Base-by-base conservation (phyloP, 2,329 filamentous ascomycete genomes). In the Monosporascus sp. region DNA sequence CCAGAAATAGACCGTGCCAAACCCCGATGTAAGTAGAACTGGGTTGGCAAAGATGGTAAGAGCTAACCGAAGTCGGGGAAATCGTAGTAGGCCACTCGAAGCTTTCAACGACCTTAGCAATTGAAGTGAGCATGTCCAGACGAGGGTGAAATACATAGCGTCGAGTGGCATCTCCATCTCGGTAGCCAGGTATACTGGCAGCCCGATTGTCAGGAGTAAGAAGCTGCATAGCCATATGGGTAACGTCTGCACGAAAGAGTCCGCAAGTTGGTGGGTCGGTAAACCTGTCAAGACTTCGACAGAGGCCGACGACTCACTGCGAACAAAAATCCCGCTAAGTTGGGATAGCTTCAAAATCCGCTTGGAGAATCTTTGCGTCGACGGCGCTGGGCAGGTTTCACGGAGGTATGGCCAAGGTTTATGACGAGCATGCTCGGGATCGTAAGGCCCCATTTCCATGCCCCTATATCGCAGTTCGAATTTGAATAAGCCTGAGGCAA, bases 1-100 rank as follows among this genome's bases (percentile, higher is more conserved):
- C 64, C 65, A 67, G 41, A 68, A 59, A 50, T 67, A 68, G 11
- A 56, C 57, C 7, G 63, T 63, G 6, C 62, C 62, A 8, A 68
- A 54, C 4, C 50, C 61, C 51, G 58, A 63, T 0, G 64, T 65
- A 8, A 65, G 9, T 2, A 68, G 18, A 5, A 68, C 54, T 2
- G 66, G 65, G 49, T 68, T 68, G 36, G 61, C 54, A 22, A 65
- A 49, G 42, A 67, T 58, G 15, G 64, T 48, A 1, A 66, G 18
- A 3, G 53, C 39, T 0, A 54, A 59, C 39, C 58, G 54, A 7
- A 61, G 24, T 18, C 55, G 54, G 3, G 54, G 58, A 24, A 53
- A 54, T 7, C 39, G 55, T 9, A 52, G 27, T n/a, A 66, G 60
- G 15, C 47, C 4, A 7, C 50, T 20, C 5, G 58, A 64, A 22